These are phyloP conservation scores for Ambrosiella beaveri DNA, from an alignment of 2,329 filamentous ascomycete species.

Conservation along the genomic window DNA sequence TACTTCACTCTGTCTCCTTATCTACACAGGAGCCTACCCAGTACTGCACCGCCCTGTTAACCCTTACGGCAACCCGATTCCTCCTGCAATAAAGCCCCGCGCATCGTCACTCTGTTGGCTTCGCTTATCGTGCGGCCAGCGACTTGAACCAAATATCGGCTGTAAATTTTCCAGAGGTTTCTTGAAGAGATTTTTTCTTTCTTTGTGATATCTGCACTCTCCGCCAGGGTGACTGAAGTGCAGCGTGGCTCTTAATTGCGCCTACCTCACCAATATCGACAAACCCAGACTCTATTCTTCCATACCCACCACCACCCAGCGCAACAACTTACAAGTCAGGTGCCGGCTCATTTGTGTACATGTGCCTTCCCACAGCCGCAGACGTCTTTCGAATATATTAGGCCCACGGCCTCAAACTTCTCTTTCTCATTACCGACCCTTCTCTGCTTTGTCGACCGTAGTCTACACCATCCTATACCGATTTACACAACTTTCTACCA, in stretches of 20 bases:
- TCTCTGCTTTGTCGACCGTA: background rate
- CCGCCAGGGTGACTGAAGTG: background rate
- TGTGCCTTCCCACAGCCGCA: conserved; percentile 21
- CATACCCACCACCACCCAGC: background rate
- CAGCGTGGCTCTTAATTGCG: too few species aligned
- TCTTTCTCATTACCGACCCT: background rate
- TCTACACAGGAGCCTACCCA: background rate
- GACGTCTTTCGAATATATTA: conserved; percentile 22
- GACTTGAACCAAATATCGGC: conserved; percentile 4
- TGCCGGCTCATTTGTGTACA: conserved; percentile 20
- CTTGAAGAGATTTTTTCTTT: background rate
- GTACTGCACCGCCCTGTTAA: background rate
- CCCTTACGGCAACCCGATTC: background rate
- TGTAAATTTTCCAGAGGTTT: background rate
- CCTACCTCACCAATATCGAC: background rate
- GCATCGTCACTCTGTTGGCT: conserved; percentile 12
- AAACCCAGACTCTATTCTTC: background rate
- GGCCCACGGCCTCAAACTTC: conserved; percentile 20
- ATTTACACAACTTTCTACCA: background rate
- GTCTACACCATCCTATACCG: background rate
- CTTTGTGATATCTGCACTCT: background rate
- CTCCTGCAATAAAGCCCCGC: conserved; percentile 11
- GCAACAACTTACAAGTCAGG: background rate
- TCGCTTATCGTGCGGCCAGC: conserved; percentile 11
- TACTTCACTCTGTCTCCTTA: background rate